These are phyloP conservation scores for Ophiocytium majus DNA, from an alignment of 352 stramenopile species.

Conservation along the genomic window DNA sequence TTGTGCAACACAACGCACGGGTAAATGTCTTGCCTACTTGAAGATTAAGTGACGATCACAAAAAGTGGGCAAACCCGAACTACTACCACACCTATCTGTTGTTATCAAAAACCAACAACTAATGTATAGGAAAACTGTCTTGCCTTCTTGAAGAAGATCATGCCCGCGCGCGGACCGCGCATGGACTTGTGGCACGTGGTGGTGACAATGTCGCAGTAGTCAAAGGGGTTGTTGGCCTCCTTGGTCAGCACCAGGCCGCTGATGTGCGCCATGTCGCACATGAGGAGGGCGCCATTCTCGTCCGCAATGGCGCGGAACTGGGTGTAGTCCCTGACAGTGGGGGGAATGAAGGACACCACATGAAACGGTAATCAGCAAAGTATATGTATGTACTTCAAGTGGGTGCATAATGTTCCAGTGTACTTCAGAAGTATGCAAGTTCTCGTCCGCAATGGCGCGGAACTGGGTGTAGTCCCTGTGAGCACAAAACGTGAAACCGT, in stretches of 20 bases:
- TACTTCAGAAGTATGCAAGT: no score
- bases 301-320: conserved; percentile 95
- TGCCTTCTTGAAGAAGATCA: conserved; percentile 92
- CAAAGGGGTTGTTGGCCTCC: conserved; percentile 89
- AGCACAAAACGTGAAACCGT: no score
- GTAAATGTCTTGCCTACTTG: no score
- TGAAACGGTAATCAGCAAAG: no score
- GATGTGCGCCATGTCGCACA: conserved; percentile 99
- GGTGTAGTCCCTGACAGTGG: conserved; percentile 76
- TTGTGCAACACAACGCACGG: no score
- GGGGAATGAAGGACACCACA: no score
- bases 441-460: not conserved
- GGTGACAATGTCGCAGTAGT: conserved; percentile 97
- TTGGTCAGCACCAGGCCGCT: conserved; percentile 92
- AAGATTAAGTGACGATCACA: no score
- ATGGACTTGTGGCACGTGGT: conserved; percentile 99
- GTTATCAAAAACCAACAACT: no score
- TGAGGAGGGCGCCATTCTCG: conserved; percentile 91
- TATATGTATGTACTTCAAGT: no score
- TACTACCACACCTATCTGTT: no score
- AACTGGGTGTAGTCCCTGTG: not conserved
- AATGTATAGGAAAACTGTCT: not conserved
- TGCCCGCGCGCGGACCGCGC: conserved; percentile 90
- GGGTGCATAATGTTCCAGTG: no score
- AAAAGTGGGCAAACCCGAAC: no score